These are phyloP conservation scores for Cercophora newfieldiana DNA, from an alignment of 495 filamentous ascomycete species.

Conservation along the genomic window DNA sequence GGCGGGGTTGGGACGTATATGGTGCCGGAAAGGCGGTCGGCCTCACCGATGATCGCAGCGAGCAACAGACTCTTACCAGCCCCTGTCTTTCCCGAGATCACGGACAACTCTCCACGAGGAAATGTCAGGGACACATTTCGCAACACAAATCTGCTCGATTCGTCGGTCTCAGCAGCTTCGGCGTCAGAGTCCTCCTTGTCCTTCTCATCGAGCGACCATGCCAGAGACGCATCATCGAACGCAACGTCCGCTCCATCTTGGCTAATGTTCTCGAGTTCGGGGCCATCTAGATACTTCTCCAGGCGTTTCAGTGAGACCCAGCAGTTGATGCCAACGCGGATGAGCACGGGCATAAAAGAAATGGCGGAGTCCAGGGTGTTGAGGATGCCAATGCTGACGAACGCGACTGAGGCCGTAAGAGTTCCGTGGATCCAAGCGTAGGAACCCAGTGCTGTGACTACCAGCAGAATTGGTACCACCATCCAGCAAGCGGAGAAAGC, in stretches of 20 bases:
- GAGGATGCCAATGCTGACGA: conserved; percentile 72
- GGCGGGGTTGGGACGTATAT: conserved; percentile 12
- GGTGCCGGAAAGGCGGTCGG: conserved; percentile 17
- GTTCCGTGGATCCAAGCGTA: conserved; percentile 62
- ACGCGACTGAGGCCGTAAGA: conserved; percentile 69
- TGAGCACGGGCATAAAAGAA: conserved; percentile 66
- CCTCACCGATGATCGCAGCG: conserved; percentile 23
- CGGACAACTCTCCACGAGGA: conserved; percentile 8
- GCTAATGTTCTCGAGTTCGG: conserved; percentile 67
- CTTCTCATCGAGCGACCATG: conserved; percentile 3
- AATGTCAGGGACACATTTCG: conserved; percentile 8
- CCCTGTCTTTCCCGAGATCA: conserved; percentile 16
- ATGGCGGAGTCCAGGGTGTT: conserved; percentile 65
- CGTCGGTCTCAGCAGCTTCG: background rate
- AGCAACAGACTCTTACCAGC: conserved; percentile 25
- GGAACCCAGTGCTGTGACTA: conserved; percentile 61
- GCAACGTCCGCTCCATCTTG: background rate
- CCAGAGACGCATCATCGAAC: conserved; percentile 8
- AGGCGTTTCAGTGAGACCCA: conserved; percentile 69
- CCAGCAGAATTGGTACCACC: conserved; percentile 63
- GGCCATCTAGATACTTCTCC: conserved; percentile 65
- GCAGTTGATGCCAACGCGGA: conserved; percentile 63
- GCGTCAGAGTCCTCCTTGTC: background rate
- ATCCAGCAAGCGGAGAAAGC: conserved; percentile 66
- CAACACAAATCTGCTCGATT: conserved; percentile 1